Percentiles rank a stretch among this genome's conserved stretches.
Evolutionary conservation across 305 asterid species (phyloP).

Genomic region (Galium porrigens): DNA sequence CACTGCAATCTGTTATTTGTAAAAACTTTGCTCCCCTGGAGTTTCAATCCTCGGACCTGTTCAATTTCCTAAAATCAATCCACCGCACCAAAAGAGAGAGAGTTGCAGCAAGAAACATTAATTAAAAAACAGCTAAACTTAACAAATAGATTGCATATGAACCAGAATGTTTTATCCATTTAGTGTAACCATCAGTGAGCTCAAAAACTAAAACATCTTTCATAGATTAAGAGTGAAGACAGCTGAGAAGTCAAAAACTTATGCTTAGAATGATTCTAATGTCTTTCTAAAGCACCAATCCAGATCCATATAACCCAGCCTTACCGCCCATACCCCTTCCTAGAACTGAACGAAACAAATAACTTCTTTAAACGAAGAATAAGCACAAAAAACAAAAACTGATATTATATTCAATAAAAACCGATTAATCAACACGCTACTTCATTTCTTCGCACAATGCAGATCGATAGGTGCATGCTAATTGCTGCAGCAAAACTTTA

Average conservation of each 20-base stretch:
- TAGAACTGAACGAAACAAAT: background rate
- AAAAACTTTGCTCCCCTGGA: background rate
- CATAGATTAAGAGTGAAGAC: background rate
- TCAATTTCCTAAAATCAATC: background rate
- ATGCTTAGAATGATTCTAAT: background rate
- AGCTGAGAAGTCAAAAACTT: background rate
- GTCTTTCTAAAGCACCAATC: background rate
- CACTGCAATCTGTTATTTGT: background rate
- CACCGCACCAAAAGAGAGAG: background rate
- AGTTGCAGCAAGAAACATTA: slow-evolving; percentile 7
- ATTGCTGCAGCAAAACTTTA: background rate
- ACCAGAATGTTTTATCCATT: background rate
- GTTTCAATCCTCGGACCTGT: background rate
- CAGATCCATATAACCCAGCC: background rate
- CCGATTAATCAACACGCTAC: background rate
- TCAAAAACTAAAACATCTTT: background rate
- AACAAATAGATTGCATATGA: background rate
- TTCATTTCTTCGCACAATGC: background rate
- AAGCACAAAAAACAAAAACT: background rate
- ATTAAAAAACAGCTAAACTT: background rate
- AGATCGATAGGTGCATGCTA: background rate
- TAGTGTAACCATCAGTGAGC: background rate
- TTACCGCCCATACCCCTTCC: too few relatives aligned
- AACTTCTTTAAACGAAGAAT: background rate
- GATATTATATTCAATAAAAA: background rate